A percentile compares a stretch with the other conserved stretches of the same genome.
These are phyloP conservation scores for Suillus subalutaceus DNA, from an alignment of 768 basidiomycete species.

Conservation along the genomic window DNA sequence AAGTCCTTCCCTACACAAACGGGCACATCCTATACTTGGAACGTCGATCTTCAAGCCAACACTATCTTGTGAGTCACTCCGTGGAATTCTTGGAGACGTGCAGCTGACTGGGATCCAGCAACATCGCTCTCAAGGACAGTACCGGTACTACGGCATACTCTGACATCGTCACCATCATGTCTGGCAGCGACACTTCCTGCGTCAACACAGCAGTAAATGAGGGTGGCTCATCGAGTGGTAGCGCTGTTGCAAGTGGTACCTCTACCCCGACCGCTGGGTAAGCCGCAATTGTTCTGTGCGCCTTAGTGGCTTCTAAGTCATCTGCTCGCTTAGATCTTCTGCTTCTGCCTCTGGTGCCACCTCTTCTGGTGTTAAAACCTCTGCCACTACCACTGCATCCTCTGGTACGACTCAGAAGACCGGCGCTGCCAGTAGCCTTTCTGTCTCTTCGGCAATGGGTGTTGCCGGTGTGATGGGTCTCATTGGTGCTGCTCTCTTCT, in stretches of 20 bases:
- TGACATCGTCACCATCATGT: conserved; percentile 48
- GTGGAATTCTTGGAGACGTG: background rate
- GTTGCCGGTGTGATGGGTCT: conserved; percentile 54
- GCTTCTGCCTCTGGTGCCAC: conserved; percentile 17
- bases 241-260: conserved; percentile 12
- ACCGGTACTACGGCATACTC: conserved; percentile 57
- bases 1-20: conserved; percentile 52
- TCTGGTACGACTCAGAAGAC: conserved; percentile 26
- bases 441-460: conserved; percentile 39
- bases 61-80: conserved; percentile 48
- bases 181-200: conserved; percentile 37
- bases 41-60: conserved; percentile 47
- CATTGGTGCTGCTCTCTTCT: conserved; percentile 52
- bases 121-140: conserved; percentile 58
- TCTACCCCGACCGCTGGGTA: conserved; percentile 3
- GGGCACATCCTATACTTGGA: conserved; percentile 55
- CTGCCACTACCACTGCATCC: conserved; percentile 17
- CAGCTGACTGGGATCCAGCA: conserved; percentile 39
- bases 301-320: background rate
- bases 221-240: conserved; percentile 12
- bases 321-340: conserved; percentile 18
- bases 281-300: background rate
- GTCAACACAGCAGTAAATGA: conserved; percentile 25
- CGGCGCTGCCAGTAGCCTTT: conserved; percentile 36
- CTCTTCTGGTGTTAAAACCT: conserved; percentile 21